phyloP scores from a whole-genome alignment of 1,139 yeast species.

The Kurtzmaniella quercitrusa region DNA sequence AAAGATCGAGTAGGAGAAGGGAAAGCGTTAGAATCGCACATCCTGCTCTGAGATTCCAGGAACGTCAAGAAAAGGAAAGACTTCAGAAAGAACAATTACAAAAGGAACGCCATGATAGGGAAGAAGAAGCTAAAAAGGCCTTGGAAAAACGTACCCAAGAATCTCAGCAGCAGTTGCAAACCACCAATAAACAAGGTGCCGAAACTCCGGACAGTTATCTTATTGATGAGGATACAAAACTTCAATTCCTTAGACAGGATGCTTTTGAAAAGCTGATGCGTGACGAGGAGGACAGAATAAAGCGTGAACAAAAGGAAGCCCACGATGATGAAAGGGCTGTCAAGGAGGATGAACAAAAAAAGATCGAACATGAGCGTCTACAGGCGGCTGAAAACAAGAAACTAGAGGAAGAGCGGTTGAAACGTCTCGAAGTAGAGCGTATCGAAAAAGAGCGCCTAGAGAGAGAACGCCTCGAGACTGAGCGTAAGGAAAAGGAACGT shows the following conservation, averaged over 20 bases:
- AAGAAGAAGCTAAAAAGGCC: conserved; percentile 1
- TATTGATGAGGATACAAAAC: not conserved
- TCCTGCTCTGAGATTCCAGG: conserved; percentile 7
- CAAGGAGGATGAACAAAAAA: not conserved
- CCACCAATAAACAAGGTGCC: not conserved
- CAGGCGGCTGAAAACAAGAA: no score
- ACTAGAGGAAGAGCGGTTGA: not conserved
- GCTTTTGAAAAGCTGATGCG: not conserved
- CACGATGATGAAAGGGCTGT: not conserved
- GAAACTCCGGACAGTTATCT: not conserved
- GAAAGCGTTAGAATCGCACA: conserved; percentile 7
- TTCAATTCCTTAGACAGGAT: not conserved
- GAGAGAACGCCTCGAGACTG: not conserved
- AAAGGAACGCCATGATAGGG: conserved; percentile 1
- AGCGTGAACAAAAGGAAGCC: not conserved
- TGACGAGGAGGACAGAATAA: not conserved
- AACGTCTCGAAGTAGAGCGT: not conserved
- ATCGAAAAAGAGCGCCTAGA: conserved; percentile 1
- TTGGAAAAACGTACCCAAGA: not conserved
- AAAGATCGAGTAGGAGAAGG: conserved; percentile 12
- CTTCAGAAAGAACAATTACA: conserved; percentile 4
- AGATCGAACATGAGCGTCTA: no score
- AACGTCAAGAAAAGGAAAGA: conserved; percentile 6
- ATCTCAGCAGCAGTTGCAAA: not conserved
- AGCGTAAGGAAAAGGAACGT: conserved; percentile 1